A percentile compares a stretch with the other conserved stretches of the same genome.
Evolutionary conservation across 768 basidiomycete species (phyloP).

Genomic region (Boletus vinaceobasis): DNA sequence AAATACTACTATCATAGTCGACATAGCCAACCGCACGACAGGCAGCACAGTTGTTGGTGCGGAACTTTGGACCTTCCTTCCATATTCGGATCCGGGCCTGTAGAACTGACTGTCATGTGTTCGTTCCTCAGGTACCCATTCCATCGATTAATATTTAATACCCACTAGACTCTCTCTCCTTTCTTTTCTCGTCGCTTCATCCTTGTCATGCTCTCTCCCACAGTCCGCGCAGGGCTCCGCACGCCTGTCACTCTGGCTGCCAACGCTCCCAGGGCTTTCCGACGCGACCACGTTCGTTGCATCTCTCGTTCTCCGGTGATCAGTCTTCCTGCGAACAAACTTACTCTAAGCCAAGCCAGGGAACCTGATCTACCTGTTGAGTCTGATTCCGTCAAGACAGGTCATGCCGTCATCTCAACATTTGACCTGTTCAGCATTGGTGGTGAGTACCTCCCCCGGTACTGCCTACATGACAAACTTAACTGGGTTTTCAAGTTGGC

Average conservation of each 20-base stretch:
- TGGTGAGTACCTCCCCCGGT: constrained; percentile 43
- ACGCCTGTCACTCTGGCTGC: neutral
- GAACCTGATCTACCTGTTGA: constrained; percentile 7
- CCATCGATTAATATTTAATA: neutral
- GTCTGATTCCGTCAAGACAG: constrained; percentile 36
- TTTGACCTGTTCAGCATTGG: constrained; percentile 94
- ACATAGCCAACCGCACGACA: too few relatives aligned
- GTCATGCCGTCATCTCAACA: constrained; percentile 90
- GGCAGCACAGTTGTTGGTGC: too few relatives aligned
- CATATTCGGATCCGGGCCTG: neutral
- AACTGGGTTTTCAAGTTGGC: constrained; percentile 44
- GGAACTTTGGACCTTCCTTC: constrained; percentile 2
- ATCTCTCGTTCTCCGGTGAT: constrained; percentile 11
- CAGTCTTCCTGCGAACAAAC: constrained; percentile 4
- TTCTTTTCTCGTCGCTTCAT: neutral
- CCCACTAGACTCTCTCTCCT: neutral
- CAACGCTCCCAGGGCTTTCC: neutral
- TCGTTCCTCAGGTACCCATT: neutral
- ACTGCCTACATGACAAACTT: neutral
- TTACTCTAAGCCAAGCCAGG: neutral
- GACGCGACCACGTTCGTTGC: constrained; percentile 9
- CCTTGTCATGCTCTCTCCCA: constrained; percentile 4
- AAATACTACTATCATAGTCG: too few relatives aligned
- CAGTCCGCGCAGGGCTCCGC: constrained; percentile 5
- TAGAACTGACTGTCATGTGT: neutral